Evolutionary conservation across 2,329 filamentous ascomycete species (phyloP).

Genomic region (Raffaelea ambrosiae): DNA sequence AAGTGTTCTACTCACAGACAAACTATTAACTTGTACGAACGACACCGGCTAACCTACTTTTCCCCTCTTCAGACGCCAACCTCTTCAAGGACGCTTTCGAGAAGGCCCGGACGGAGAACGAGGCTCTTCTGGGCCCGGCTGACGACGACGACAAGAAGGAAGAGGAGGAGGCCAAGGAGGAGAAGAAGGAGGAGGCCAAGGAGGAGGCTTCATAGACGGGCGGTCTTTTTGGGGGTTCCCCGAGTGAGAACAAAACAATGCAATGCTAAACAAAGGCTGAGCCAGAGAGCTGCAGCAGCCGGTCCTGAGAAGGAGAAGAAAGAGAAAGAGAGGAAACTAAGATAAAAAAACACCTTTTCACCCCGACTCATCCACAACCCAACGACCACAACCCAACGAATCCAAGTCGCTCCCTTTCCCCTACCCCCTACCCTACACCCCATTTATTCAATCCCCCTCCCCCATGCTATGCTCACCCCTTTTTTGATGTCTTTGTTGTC

Average conservation of each 20-base stretch:
- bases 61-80: constrained; percentile 71
- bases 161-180: constrained; percentile 17
- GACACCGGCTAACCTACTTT: not conserved
- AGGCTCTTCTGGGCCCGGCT: constrained; percentile 58
- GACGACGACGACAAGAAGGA: constrained; percentile 19
- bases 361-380: not conserved
- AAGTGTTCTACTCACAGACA: constrained; percentile 28
- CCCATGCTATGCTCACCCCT: too few species aligned
- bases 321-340: not conserved
- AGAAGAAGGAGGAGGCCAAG: constrained; percentile 15
- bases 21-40: not conserved
- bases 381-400: not conserved
- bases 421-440: too few species aligned
- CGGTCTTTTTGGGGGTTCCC: too few species aligned
- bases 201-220: constrained; percentile 8
- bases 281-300: not conserved
- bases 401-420: too few species aligned
- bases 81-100: constrained; percentile 96
- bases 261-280: constrained; percentile 3
- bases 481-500: too few species aligned
- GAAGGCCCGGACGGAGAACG: constrained; percentile 95
- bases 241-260: not conserved
- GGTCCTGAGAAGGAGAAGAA: not conserved
- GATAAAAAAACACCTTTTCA: not conserved
- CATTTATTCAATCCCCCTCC: too few species aligned